A percentile compares a stretch with the other conserved stretches of the same genome.
Conservation (phyloP, 805 yeast species). For the Yamadazyma nakazawae region DNA sequence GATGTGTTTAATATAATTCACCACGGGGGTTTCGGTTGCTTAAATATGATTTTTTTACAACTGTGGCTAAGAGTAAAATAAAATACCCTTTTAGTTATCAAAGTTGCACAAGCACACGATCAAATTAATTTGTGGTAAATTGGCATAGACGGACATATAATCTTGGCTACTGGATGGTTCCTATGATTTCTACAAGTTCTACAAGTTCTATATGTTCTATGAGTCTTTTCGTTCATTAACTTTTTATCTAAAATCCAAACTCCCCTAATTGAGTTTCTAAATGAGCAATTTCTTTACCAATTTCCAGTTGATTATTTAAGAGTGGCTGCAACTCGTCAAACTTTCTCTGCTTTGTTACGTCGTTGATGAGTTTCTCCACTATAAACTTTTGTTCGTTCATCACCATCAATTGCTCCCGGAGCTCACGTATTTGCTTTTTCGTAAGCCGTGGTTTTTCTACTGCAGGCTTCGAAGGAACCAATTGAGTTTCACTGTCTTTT, state of each 20-base stretch:
- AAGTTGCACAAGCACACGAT: background rate
- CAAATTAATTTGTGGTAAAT: too few species aligned
- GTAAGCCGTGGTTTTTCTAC: constrained; percentile 32
- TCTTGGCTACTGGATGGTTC: too few species aligned
- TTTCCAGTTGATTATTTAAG: constrained; percentile 54
- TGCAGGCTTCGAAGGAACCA: constrained; percentile 17
- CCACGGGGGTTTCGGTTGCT: background rate
- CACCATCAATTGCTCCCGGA: constrained; percentile 78
- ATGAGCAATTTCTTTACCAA: constrained; percentile 45
- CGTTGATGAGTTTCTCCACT: constrained; percentile 60
- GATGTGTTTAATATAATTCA: background rate
- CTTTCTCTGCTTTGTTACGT: constrained; percentile 60
- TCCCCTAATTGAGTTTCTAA: constrained; percentile 57
- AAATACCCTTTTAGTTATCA: constrained; percentile 2
- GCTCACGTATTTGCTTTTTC: constrained; percentile 51
- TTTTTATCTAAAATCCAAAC: constrained; percentile 25
- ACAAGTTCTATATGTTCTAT: too few species aligned
- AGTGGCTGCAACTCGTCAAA: constrained; percentile 74
- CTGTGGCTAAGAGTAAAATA: constrained; percentile 1
- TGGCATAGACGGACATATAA: too few species aligned
- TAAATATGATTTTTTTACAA: background rate
- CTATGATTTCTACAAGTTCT: too few species aligned
- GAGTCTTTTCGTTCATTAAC: background rate
- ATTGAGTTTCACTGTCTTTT: constrained; percentile 23
- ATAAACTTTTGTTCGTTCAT: constrained; percentile 78